phyloP scores from a whole-genome alignment of 2,329 filamentous ascomycete genomes.

The Cucurbitaria berberidis region DNA sequence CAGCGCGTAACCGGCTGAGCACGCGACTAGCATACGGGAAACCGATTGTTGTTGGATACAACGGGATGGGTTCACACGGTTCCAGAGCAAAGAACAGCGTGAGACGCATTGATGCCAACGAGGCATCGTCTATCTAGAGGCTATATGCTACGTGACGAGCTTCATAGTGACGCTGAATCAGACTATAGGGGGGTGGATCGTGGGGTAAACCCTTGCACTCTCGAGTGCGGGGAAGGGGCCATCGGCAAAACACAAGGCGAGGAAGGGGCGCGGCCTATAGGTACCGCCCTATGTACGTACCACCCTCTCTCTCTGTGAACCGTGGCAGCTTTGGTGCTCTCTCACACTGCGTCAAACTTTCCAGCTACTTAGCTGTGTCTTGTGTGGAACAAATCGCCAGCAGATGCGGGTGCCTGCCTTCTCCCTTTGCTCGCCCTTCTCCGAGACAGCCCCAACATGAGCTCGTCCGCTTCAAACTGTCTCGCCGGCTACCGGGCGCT shows the following conservation, averaged over 20 bases:
- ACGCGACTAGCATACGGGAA: conserved; percentile 1
- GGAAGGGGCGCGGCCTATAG: conserved; percentile 26
- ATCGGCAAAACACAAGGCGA: conserved; percentile 30
- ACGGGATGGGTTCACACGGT: background rate
- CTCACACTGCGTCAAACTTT: conserved; percentile 15
- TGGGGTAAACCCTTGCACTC: conserved; percentile 14
- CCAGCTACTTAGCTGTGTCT: conserved; percentile 13
- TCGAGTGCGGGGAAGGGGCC: conserved; percentile 34
- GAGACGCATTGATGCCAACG: background rate
- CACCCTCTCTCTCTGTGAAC: conserved; percentile 21
- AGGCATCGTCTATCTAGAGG: too few relatives aligned
- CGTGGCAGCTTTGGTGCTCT: conserved; percentile 20
- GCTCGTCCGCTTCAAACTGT: conserved; percentile 27
- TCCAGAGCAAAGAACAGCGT: background rate
- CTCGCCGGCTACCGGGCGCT: conserved; percentile 34
- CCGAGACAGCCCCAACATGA: conserved; percentile 39
- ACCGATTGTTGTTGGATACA: background rate
- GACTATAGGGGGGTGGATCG: conserved; percentile 1
- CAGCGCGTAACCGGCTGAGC: conserved; percentile 6
- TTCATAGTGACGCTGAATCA: background rate
- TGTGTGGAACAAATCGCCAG: conserved; percentile 16
- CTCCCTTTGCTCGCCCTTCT: conserved; percentile 26
- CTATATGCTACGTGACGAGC: background rate
- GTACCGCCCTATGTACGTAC: conserved; percentile 37
- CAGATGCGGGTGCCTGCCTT: conserved; percentile 43